Percentiles rank a stretch among this genome's conserved stretches.
phyloP scores from a whole-genome alignment of 2,329 filamentous ascomycete species.

The Byssochlamys sp. region DNA sequence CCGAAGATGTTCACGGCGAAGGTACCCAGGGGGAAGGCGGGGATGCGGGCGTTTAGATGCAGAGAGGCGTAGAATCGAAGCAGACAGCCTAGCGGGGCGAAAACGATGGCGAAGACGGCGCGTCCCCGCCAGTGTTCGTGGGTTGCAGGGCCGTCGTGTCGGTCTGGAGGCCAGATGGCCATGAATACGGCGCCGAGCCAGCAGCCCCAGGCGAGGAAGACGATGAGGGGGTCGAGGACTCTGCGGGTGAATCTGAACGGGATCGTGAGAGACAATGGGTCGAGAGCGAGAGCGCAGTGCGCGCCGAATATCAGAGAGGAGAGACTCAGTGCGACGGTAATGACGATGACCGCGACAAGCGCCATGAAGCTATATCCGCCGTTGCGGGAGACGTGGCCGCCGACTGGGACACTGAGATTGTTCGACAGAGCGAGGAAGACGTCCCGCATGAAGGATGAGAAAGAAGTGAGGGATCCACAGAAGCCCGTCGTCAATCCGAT shows the following conservation, averaged over 20 bases:
- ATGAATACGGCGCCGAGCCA: conserved; percentile 73
- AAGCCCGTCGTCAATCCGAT: conserved; percentile 79
- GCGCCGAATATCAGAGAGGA: conserved; percentile 61
- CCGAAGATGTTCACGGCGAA: conserved; percentile 74
- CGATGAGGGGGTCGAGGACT: conserved; percentile 53
- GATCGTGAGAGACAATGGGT: conserved; percentile 51
- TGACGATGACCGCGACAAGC: conserved; percentile 62
- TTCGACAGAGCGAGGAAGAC: conserved; percentile 71
- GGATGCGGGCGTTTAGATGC: conserved; percentile 56
- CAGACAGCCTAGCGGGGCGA: conserved; percentile 72
- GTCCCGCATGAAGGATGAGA: conserved; percentile 76
- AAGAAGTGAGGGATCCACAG: conserved; percentile 82
- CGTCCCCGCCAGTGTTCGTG: conserved; percentile 63
- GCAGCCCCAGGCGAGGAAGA: conserved; percentile 58
- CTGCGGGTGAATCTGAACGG: conserved; percentile 49
- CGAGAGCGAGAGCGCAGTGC: conserved; percentile 59
- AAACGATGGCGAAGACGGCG: conserved; percentile 66
- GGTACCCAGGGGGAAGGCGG: conserved; percentile 73
- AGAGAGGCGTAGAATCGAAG: conserved; percentile 63
- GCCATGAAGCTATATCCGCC: conserved; percentile 78
- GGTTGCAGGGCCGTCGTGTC: conserved; percentile 14
- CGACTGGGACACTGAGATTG: conserved; percentile 47
- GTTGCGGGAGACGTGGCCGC: conserved; percentile 44
- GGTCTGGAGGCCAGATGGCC: conserved; percentile 59
- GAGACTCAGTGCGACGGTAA: conserved; percentile 61